Evolutionary conservation across 352 stramenopile genomes (phyloP), one percentile per base, ranked within the genome.

Genomic region (Globisporangium uncinulatum): DNA sequence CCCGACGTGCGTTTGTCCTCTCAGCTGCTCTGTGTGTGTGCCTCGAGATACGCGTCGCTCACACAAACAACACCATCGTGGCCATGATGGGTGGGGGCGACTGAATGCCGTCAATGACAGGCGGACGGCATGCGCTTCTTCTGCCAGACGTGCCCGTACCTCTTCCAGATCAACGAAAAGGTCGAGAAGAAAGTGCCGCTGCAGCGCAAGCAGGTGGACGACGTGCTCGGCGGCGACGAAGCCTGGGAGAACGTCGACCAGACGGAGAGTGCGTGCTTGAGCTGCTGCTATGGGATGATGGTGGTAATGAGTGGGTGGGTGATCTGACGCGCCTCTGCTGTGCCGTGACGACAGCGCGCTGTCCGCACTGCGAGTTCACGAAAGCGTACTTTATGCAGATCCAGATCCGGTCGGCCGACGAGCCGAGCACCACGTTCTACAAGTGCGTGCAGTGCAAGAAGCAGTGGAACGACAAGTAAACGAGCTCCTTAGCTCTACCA

Each of bases 361-460:
- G 97, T 73, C 96, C 97, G 4, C 79, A 91, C 65, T 99, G 97
- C 69, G 86, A 96, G 67, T 85, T 96, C 74, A 91, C 82, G 43
- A 91, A 98, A 71, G 98, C 98, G 13, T 99, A 99, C 78, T 99
- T 99, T 80, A 99, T 99, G 94, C 97, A 99, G 82, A 99, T 99
- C 74, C 97, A 99, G 82, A 99, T 99, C 78, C 85, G 98, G 47
- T 99, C 95, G 56, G 97, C 97, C 8, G 95, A 99, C 64, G 95
- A 99, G 68, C 96, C 95, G 6, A 99, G 98, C 85, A 99, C 97
- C 46, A 97, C 97, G n/a, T 99, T 99, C 78, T 99, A 99, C 85
- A 99, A 98, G 72, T 99, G 97, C 71, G 92, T 97, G 37, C 90
- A 97, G 62, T 99, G 97, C 75, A 96, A 92, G 61, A 91, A 98